Conservation (phyloP, 768 basidiomycete species). For the Podaxis pistillaris region DNA sequence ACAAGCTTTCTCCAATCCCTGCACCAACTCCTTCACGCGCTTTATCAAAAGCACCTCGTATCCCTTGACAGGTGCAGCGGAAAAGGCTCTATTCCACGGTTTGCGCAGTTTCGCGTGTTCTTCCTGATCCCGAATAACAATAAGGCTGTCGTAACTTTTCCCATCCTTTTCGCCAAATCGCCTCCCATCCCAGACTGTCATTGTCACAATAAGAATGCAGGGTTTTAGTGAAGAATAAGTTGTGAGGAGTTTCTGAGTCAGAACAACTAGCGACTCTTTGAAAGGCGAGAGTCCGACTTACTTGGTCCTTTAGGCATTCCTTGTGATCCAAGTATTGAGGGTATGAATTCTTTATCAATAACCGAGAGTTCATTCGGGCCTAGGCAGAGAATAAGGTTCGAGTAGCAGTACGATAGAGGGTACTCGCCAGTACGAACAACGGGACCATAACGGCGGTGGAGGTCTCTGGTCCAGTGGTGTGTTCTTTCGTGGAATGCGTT, state of each 20-base stretch:
- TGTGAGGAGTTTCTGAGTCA: background rate
- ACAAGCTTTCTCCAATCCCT: slow-evolving; percentile 21
- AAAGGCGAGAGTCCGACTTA: slow-evolving; percentile 23
- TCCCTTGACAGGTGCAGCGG: slow-evolving; percentile 34
- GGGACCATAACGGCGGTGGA: slow-evolving; percentile 33
- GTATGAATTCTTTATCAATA: slow-evolving; percentile 37
- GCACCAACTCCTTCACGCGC: slow-evolving; percentile 31
- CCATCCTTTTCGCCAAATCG: slow-evolving; percentile 28
- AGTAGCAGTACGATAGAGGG: slow-evolving; percentile 19
- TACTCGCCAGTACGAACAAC: slow-evolving; percentile 34
- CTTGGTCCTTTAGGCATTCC: slow-evolving; percentile 57
- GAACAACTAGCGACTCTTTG: background rate
- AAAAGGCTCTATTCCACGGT: slow-evolving; percentile 44
- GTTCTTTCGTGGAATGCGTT: slow-evolving; percentile 23
- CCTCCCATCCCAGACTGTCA: slow-evolving; percentile 43
- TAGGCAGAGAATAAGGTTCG: slow-evolving; percentile 19
- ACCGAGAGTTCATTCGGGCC: slow-evolving; percentile 56
- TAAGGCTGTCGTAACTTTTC: slow-evolving; percentile 18
- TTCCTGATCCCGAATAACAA: slow-evolving; percentile 25
- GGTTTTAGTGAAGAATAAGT: no score
- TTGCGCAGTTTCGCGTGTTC: slow-evolving; percentile 38
- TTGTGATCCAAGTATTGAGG: slow-evolving; percentile 39
- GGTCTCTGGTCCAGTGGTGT: slow-evolving; percentile 24
- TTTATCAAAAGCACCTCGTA: slow-evolving; percentile 33
- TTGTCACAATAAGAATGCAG: background rate